phyloP scores from a whole-genome alignment of 2,329 filamentous ascomycete genomes.

The Conoideocrella luteorostrata region DNA sequence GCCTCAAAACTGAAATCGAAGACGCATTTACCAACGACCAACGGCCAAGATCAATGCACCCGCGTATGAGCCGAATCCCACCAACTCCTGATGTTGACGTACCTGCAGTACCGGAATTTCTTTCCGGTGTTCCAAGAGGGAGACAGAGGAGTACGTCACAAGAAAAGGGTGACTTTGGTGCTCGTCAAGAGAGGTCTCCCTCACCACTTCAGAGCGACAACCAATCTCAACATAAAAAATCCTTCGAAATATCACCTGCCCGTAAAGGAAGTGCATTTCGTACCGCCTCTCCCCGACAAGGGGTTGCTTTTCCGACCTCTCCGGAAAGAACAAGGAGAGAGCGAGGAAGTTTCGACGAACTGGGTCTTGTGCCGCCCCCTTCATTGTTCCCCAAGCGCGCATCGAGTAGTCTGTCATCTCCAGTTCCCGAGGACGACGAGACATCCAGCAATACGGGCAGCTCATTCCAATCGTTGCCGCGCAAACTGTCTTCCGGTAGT shows the following conservation, averaged over 20 bases:
- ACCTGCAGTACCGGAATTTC: constrained; percentile 37
- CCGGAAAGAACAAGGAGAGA: constrained; percentile 39
- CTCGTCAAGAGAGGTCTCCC: constrained; percentile 53
- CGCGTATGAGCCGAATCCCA: constrained; percentile 61
- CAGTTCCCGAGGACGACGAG: constrained; percentile 67
- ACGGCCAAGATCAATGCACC: constrained; percentile 68
- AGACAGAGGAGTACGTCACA: constrained; percentile 32
- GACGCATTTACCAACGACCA: constrained; percentile 44
- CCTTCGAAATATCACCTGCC: constrained; percentile 21
- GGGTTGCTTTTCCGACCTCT: constrained; percentile 29
- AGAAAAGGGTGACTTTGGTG: constrained; percentile 37
- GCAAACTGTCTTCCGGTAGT: constrained; percentile 72
- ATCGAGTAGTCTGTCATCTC: constrained; percentile 57
- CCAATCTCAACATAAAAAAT: constrained; percentile 22
- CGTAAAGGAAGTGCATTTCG: constrained; percentile 28
- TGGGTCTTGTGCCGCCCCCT: constrained; percentile 44
- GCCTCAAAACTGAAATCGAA: constrained; percentile 49
- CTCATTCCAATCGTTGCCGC: constrained; percentile 57
- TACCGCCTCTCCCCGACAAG: constrained; percentile 27
- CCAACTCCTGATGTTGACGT: constrained; percentile 42
- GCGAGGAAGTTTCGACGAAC: constrained; percentile 43
- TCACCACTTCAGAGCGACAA: constrained; percentile 40
- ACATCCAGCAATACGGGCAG: constrained; percentile 45
- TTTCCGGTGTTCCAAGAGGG: constrained; percentile 33
- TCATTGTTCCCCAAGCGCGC: constrained; percentile 44